Percentiles rank a stretch among this genome's conserved stretches.
These are phyloP conservation scores for Arachis hypogaea DNA, from an alignment of 306 rosid genomes.

Conservation along the genomic window DNA sequence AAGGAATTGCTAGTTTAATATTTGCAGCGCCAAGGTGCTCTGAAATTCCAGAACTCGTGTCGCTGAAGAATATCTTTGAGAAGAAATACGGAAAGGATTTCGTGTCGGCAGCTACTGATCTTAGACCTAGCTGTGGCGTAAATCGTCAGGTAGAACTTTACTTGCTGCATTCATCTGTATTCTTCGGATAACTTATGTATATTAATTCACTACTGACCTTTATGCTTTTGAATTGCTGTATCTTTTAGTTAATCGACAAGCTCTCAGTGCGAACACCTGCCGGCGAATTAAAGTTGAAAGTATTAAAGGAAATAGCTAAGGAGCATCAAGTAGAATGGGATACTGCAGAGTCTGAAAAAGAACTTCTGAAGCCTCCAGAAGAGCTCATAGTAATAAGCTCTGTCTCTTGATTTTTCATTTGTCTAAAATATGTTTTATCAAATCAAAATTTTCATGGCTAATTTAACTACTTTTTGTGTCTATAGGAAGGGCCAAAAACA, in stretches of 20 bases:
- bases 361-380: constrained; percentile 89
- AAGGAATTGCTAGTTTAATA: constrained; percentile 88
- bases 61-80: constrained; percentile 76
- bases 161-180: neutral
- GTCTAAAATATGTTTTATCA: neutral
- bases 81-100: constrained; percentile 94
- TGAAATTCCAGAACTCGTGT: constrained; percentile 83
- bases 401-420: constrained; percentile 27
- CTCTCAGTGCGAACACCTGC: constrained; percentile 90
- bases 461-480: constrained; percentile 2
- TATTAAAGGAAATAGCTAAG: constrained; percentile 92
- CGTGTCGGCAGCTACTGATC: constrained; percentile 89
- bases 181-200: neutral
- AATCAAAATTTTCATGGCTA: constrained; percentile 1
- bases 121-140: constrained; percentile 88
- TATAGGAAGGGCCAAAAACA: constrained; percentile 68
- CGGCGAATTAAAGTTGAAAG: constrained; percentile 75
- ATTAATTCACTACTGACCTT: constrained; percentile 17
- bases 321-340: constrained; percentile 92
- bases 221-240: constrained; percentile 29
- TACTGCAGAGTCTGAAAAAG: constrained; percentile 74
- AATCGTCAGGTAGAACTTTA: constrained; percentile 70
- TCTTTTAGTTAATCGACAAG: constrained; percentile 82
- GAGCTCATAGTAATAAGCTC: constrained; percentile 69
- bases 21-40: constrained; percentile 97